Conservation (phyloP, 2,329 filamentous ascomycete genomes). For the Juglanconis sp. region DNA sequence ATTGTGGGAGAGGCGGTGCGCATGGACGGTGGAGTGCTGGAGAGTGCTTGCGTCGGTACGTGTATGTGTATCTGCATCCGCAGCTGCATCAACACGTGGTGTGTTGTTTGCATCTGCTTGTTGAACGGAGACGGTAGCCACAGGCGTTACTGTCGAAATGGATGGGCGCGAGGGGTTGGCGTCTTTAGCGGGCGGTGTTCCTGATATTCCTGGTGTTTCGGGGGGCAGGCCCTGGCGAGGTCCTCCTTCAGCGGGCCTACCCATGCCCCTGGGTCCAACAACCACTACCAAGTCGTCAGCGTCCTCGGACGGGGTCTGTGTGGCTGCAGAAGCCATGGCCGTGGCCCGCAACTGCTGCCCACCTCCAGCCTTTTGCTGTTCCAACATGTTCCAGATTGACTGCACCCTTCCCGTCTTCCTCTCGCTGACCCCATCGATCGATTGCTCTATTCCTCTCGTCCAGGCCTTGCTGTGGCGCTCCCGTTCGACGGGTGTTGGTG, state of each 20-base stretch:
- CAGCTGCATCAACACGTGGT: not conserved
- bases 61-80: not conserved
- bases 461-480: not conserved
- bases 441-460: not conserved
- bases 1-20: slow-evolving; percentile 51
- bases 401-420: not conserved
- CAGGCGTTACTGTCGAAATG: too few species aligned
- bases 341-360: not conserved
- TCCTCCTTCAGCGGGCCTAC: too few species aligned
- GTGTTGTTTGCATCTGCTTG: too few species aligned
- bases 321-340: not conserved
- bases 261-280: not conserved
- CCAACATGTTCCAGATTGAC: not conserved
- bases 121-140: too few species aligned
- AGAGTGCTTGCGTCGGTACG: not conserved
- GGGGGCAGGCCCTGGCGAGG: too few species aligned
- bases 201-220: too few species aligned
- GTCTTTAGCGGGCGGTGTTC: too few species aligned
- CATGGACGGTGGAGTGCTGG: slow-evolving; percentile 28
- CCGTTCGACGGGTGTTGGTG: not conserved
- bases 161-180: too few species aligned
- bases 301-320: not conserved
- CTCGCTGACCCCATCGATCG: not conserved
- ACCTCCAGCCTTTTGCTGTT: not conserved
- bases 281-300: not conserved